A percentile compares a stretch with the other conserved stretches of the same genome.
phyloP scores from a whole-genome alignment of 352 stramenopile genomes.

The Plasmopara muralis region DNA sequence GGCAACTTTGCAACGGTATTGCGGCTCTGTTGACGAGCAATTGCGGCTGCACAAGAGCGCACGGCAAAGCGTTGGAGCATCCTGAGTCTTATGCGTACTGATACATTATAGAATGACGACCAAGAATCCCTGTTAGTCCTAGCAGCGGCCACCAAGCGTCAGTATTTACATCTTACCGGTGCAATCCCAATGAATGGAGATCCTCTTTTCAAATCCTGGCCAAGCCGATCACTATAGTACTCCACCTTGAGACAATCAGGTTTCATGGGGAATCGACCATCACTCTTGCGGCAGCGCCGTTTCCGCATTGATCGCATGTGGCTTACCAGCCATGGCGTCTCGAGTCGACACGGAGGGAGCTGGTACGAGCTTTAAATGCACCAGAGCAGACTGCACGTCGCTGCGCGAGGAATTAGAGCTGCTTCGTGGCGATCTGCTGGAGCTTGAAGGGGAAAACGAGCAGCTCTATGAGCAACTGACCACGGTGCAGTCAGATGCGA shows the following conservation, averaged over 20 bases:
- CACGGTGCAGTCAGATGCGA: slow-evolving; percentile 26
- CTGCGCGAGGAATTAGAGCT: slow-evolving; percentile 60
- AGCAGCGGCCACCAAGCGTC: not conserved
- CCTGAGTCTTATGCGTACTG: not conserved
- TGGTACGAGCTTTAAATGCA: slow-evolving; percentile 24
- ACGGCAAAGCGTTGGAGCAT: slow-evolving; percentile 65
- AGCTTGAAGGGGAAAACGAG: slow-evolving; percentile 58
- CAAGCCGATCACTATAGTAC: not conserved
- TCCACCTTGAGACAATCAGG: not conserved
- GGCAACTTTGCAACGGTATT: slow-evolving; percentile 26
- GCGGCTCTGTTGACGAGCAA: slow-evolving; percentile 24
- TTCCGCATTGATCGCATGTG: slow-evolving; percentile 12
- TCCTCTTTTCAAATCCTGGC: not conserved
- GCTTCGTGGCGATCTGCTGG: slow-evolving; percentile 46
- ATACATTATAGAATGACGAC: too few relatives aligned
- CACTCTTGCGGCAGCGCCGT: slow-evolving; percentile 9
- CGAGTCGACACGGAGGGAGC: slow-evolving; percentile 1
- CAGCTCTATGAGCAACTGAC: slow-evolving; percentile 56
- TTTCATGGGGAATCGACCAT: slow-evolving; percentile 4
- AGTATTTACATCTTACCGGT: not conserved
- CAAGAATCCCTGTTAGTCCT: too few relatives aligned
- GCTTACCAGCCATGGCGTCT: slow-evolving; percentile 17
- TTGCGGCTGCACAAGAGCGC: slow-evolving; percentile 27
- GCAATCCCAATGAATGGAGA: not conserved
- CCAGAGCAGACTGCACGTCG: slow-evolving; percentile 53